phyloP scores from a whole-genome alignment of 768 basidiomycete genomes.

The Mycena olivaceomarginata region DNA sequence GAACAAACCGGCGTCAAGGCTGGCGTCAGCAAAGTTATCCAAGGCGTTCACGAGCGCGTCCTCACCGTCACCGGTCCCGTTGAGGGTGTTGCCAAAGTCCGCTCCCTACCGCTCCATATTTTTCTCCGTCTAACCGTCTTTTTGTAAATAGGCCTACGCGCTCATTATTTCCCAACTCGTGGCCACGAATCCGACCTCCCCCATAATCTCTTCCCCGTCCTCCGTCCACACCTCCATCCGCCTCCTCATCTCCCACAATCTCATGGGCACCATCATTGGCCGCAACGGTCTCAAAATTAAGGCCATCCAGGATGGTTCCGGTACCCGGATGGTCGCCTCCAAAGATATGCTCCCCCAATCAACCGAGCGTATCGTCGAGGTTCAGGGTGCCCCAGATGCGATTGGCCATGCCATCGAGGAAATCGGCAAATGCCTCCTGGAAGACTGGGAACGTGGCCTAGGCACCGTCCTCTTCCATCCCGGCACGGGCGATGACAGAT shows the following conservation, averaged over 20 bases:
- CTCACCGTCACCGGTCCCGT: conserved; percentile 95
- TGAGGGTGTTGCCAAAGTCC: conserved; percentile 93
- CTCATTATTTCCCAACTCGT: conserved; percentile 96
- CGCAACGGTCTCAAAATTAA: conserved; percentile 98
- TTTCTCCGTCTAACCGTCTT: conserved; percentile 38
- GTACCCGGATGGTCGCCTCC: conserved; percentile 98
- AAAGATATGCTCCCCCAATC: conserved; percentile 99
- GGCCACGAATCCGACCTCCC: conserved; percentile 85
- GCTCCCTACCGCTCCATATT: conserved; percentile 44
- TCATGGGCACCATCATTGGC: conserved; percentile 99
- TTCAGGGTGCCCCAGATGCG: conserved; percentile 94
- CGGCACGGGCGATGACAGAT: conserved; percentile 86
- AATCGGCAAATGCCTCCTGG: conserved; percentile 95
- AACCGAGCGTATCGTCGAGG: conserved; percentile 98
- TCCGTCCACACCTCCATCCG: conserved; percentile 92
- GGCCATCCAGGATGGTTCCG: conserved; percentile 97
- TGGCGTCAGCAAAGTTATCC: conserved; percentile 98
- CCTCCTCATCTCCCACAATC: conserved; percentile 98
- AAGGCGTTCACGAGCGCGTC: conserved; percentile 98
- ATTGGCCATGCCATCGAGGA: conserved; percentile 96
- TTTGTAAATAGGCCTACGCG: conserved; percentile 85
- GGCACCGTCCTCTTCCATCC: conserved; percentile 98
- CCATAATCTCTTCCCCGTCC: conserved; percentile 81
- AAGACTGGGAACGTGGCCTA: conserved; percentile 96
- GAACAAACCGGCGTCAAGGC: conserved; percentile 98